phyloP scores from a whole-genome alignment of 306 rosid species.

The Rubus idaeus region DNA sequence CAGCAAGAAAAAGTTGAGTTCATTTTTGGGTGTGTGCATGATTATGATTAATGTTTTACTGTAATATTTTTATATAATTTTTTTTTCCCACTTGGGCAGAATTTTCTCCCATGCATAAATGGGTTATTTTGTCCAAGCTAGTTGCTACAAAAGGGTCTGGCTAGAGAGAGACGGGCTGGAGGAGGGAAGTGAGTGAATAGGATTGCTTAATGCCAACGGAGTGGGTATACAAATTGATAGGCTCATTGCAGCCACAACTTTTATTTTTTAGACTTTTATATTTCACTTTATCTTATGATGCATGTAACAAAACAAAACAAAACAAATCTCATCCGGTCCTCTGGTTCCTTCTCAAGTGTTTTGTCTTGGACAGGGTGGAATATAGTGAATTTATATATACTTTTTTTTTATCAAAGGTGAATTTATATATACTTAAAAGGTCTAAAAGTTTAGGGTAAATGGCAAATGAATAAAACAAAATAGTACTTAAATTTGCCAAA shows the following conservation, averaged over 20 bases:
- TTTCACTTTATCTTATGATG: constrained; percentile 22
- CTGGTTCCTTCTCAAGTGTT: constrained; percentile 47
- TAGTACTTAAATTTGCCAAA: too few relatives aligned
- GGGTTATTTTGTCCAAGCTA: constrained; percentile 30
- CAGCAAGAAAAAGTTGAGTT: constrained; percentile 25
- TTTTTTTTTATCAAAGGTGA: too few relatives aligned
- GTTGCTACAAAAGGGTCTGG: constrained; percentile 37
- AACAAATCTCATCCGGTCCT: constrained; percentile 50
- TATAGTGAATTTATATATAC: neutral
- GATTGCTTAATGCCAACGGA: constrained; percentile 41
- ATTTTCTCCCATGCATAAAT: constrained; percentile 17
- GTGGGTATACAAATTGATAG: constrained; percentile 53
- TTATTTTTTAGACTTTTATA: constrained; percentile 20
- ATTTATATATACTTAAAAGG: too few relatives aligned
- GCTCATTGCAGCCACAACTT: constrained; percentile 69
- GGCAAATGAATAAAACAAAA: too few relatives aligned
- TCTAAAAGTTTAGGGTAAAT: too few relatives aligned
- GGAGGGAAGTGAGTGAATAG: constrained; percentile 26
- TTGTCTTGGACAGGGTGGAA: constrained; percentile 44
- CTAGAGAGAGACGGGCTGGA: constrained; percentile 30
- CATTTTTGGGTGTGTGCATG: constrained; percentile 23
- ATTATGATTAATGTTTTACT: constrained; percentile 12
- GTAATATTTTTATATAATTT: neutral
- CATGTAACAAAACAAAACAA: constrained; percentile 28
- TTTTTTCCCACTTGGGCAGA: constrained; percentile 12